These are phyloP conservation scores for Cyberlindnera xishuangbannaensis DNA, from an alignment of 805 yeast genomes.

Conservation along the genomic window DNA sequence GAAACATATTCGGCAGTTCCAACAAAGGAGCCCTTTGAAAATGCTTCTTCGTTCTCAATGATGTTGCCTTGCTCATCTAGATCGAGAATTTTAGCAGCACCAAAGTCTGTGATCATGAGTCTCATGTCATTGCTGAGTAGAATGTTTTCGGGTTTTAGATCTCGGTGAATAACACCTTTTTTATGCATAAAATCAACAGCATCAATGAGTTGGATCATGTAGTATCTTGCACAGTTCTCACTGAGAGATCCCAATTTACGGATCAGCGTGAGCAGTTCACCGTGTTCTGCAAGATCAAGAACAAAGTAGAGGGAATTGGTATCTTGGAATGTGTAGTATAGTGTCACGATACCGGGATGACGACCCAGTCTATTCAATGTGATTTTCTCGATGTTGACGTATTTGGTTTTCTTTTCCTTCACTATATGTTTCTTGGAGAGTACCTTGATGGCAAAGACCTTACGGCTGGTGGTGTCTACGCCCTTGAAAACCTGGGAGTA, in stretches of 20 bases:
- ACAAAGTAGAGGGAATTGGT: conserved; percentile 83
- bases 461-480: conserved; percentile 60
- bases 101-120: conserved; percentile 91
- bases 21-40: conserved; percentile 62
- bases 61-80: conserved; percentile 4
- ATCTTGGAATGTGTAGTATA: conserved; percentile 94
- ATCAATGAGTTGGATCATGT: conserved; percentile 83
- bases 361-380: conserved; percentile 82
- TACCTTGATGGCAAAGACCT: conserved; percentile 85
- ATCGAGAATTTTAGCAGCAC: conserved; percentile 84
- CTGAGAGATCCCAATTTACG: conserved; percentile 72
- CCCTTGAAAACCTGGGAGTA: conserved; percentile 93
- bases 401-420: conserved; percentile 89
- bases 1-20: conserved; percentile 98
- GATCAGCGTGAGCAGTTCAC: conserved; percentile 81
- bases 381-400: conserved; percentile 91
- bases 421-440: conserved; percentile 90
- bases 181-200: conserved; percentile 85
- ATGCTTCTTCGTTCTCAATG: conserved; percentile 28
- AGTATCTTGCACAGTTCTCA: conserved; percentile 71
- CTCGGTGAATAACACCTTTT: conserved; percentile 88
- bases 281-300: conserved; percentile 89
- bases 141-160: conserved; percentile 91
- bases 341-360: conserved; percentile 91
- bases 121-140: conserved; percentile 80